Conservation (phyloP, 2,329 filamentous ascomycete genomes). For the Capronia epimyces region DNA sequence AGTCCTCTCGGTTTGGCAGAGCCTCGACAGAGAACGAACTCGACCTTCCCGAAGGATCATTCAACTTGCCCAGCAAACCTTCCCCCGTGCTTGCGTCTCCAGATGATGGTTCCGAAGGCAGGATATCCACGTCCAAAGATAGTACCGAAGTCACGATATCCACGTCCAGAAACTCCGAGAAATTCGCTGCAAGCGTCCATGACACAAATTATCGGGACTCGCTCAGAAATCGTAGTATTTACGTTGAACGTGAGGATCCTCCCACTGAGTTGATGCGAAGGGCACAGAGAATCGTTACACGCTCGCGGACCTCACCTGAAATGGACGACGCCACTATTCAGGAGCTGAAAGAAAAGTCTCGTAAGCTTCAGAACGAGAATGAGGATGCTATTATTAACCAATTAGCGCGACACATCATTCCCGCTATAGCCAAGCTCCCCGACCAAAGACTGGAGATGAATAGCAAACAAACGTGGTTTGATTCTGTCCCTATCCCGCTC, state of each 20-base stretch:
- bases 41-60: neutral
- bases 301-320: conserved; percentile 9
- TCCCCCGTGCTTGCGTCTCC: neutral
- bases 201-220: conserved; percentile 14
- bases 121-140: conserved; percentile 5
- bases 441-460: conserved; percentile 8
- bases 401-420: conserved; percentile 9
- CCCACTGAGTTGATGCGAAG: conserved; percentile 5
- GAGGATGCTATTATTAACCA: conserved; percentile 8
- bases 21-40: conserved; percentile 4
- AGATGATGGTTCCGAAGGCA: neutral
- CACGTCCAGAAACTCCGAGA: conserved; percentile 11
- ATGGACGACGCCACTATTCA: conserved; percentile 11
- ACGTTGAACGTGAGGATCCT: conserved; percentile 5
- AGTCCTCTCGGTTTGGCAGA: conserved; percentile 6
- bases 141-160: conserved; percentile 1
- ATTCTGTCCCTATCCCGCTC: conserved; percentile 19
- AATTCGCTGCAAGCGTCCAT: conserved; percentile 5
- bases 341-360: neutral
- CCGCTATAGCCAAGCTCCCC: conserved; percentile 7
- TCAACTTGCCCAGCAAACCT: conserved; percentile 7
- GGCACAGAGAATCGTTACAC: conserved; percentile 10
- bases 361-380: conserved; percentile 1
- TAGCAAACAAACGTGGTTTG: conserved; percentile 10
- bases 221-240: conserved; percentile 7